Evolutionary conservation across 306 rosid species (phyloP), one percentile per base, ranked within the genome.

Genomic region (Inga oerstediana): DNA sequence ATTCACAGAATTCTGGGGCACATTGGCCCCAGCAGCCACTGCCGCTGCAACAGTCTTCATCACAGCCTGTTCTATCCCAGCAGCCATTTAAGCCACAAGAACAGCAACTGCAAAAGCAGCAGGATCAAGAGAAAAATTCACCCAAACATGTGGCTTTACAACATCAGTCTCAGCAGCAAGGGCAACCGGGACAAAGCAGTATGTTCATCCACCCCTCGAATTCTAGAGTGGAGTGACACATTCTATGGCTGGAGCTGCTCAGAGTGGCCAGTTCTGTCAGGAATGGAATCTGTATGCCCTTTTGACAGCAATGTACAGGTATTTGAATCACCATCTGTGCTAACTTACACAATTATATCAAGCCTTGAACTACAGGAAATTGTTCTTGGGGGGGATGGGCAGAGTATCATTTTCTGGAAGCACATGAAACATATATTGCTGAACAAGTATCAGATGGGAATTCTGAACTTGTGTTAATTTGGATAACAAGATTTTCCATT

Each of bases 291-390:
- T 24, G 75, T 87, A 89, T 89, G 91, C 95, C 89, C 94, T 85
- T 91, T 87, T 80, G 79, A 86, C 89, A 88, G 91, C 92, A 83
- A 83, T 91, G 98, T 92, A 94, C 97, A 96, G 99, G 99, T 96
- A 92, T 67, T 82, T 86, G 59, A 73, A 58, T 79, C n/a, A 0
- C 45, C 44, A 19, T 20, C 34, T 70, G 14, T 76, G 78, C 54
- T 34, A 16, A 22, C 71, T 69, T 70, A 75, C 81, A 52, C 64
- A 79, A 65, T 35, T 81, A 68, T 81, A 52, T 43, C 70, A n/a
- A 44, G 58, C 22, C 30, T 41, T 69, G 43, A 74, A 46, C 64
- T 68, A 19, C 74, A 41, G 4, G 27, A n/a, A 49, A 77, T 76
- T 27, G 61, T 82, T 79, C 44, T 45, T 15, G 62, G 62, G 12